Percentiles rank a stretch among this genome's conserved stretches.
phyloP scores from a whole-genome alignment of 371 early-diverging fungal species.

The Parasitella parasitica region DNA sequence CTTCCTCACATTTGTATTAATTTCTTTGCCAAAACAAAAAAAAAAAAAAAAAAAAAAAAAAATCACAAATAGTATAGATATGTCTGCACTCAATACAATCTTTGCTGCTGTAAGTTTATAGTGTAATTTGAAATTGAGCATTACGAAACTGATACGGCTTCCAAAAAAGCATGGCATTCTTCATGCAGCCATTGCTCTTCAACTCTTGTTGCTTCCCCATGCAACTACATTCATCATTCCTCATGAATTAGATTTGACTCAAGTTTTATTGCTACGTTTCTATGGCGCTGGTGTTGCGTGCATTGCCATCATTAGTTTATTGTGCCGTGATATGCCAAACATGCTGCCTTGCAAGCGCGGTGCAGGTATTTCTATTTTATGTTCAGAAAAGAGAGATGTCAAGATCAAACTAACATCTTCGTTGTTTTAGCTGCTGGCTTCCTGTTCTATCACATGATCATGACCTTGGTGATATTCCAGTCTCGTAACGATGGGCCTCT shows the following conservation, averaged over 20 bases:
- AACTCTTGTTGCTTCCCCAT: constrained; percentile 28
- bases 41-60: neutral
- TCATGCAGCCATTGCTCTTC: constrained; percentile 24
- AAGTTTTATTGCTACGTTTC: constrained; percentile 23
- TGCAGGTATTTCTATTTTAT: constrained; percentile 24
- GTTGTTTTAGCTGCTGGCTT: constrained; percentile 27
- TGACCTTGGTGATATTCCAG: constrained; percentile 30
- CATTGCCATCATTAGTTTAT: constrained; percentile 26
- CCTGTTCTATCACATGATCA: constrained; percentile 34
- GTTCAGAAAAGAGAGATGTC: neutral
- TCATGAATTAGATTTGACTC: constrained; percentile 14
- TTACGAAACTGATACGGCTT: neutral
- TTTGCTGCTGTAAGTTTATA: constrained; percentile 21
- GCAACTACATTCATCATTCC: constrained; percentile 6
- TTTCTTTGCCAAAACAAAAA: too few species aligned
- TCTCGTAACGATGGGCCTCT: constrained; percentile 28
- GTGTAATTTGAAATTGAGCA: neutral
- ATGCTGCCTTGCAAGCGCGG: constrained; percentile 50
- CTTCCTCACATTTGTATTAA: too few species aligned
- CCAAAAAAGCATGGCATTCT: constrained; percentile 30
- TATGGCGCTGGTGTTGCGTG: constrained; percentile 36
- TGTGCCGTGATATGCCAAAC: constrained; percentile 36
- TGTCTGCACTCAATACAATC: constrained; percentile 21
- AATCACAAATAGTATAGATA: too few species aligned
- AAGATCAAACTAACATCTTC: neutral